Base-by-base conservation (phyloP, 1,139 yeast species). In the Lipomyces yarrowii region DNA sequence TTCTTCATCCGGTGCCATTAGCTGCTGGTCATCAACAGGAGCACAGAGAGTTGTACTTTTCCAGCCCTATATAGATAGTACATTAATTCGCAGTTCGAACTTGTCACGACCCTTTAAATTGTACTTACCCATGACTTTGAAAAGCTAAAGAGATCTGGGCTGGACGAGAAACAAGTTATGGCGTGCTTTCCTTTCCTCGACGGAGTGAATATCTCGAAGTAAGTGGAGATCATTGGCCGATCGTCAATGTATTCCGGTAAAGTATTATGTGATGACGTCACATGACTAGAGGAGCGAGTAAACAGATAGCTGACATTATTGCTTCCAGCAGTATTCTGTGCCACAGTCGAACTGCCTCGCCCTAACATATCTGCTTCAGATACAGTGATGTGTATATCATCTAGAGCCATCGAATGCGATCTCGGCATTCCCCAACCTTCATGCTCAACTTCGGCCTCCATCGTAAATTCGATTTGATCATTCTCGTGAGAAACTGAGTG, bases 61-160 rank as follows among this genome's bases (percentile, higher is more conserved):
- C 68, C 68, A 65, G 15, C 68, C 68, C 87, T 87, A 83, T 61
- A 84, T 26, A 81, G 23, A n/a, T 3, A 26, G 30, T 8, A 21
- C 23, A 42, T 42, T 42, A 42, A 42, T 42, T 42, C 42, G 48
- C n/a, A 42, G 13, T 42, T 42, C 48, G 7, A 42, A 18, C 21
- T 2, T 2, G 10, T n/a, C 48, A 3, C 21, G 42, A 48, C 85
- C 80, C 0, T 86, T 82, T 81, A 80, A 67, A 84, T 81, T 67
- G 83, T 83, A 86, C 84, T 83, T 1, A 87, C 87, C 87, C 87
- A 84, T 62, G 86, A 82, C 71, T 84, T 87, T 0, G 85, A 81
- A 63, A 80, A 78, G 62, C 81, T 82, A 71, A 84, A 84, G 63
- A 77, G 75, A 67, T 83, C 85, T 0, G 87, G 87, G 10, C 83